Conservation (phyloP, 2,329 filamentous ascomycete genomes). For the Penicillium sp. region DNA sequence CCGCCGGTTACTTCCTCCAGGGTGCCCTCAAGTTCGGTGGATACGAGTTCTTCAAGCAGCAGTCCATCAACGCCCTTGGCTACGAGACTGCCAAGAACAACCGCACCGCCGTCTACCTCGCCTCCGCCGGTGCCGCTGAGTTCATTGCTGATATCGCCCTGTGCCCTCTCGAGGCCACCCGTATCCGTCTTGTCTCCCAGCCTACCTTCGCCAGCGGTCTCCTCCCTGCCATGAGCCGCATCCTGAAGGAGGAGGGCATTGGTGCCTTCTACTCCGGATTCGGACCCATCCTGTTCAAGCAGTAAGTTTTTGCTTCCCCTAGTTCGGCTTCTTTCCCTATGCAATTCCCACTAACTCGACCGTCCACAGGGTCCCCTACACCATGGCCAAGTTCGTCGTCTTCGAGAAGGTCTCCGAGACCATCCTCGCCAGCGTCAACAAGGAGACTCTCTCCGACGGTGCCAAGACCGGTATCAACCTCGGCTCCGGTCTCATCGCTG, state of each 20-base stretch:
- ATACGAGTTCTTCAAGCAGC: slow-evolving; percentile 94
- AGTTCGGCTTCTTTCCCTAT: too few species aligned
- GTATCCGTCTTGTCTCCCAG: slow-evolving; percentile 85
- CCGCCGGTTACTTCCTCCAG: slow-evolving; percentile 87
- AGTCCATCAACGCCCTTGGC: slow-evolving; percentile 70
- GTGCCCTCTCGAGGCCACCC: slow-evolving; percentile 84
- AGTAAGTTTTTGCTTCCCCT: slow-evolving; percentile 46
- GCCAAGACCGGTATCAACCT: slow-evolving; percentile 75
- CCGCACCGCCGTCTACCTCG: slow-evolving; percentile 73
- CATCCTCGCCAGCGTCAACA: slow-evolving; percentile 62
- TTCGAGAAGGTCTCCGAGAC: slow-evolving; percentile 78
- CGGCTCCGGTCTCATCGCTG: slow-evolving; percentile 71
- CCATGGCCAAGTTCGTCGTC: slow-evolving; percentile 90
- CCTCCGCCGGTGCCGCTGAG: slow-evolving; percentile 52
- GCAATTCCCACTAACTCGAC: neutral
- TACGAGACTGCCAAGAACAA: slow-evolving; percentile 69
- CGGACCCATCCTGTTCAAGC: slow-evolving; percentile 78
- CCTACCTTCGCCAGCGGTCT: slow-evolving; percentile 76
- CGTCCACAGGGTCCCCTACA: slow-evolving; percentile 66
- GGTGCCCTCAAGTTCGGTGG: slow-evolving; percentile 89
- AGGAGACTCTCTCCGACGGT: slow-evolving; percentile 57
- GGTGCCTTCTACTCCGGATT: slow-evolving; percentile 87
- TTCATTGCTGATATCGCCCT: slow-evolving; percentile 61
- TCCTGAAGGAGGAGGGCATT: slow-evolving; percentile 70
- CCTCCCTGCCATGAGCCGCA: slow-evolving; percentile 71